Base-by-base conservation (phyloP, 495 filamentous ascomycete species). In the Penicillium angulare region DNA sequence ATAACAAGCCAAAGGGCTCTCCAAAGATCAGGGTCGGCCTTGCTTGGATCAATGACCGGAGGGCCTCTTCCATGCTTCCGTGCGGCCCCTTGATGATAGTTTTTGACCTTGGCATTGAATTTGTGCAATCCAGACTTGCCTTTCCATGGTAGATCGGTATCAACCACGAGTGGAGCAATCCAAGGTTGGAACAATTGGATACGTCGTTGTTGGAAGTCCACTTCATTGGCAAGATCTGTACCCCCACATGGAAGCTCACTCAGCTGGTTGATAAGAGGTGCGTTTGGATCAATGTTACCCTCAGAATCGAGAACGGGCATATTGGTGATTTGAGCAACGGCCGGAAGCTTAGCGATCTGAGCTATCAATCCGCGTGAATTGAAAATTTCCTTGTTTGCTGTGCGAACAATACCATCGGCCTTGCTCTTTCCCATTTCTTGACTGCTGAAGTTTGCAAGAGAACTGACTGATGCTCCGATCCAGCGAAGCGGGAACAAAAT, bases 331-430 rank as follows among this genome's bases (percentile, higher is more conserved):
- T 61, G 53, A 7, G 66, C 66, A 13, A 71, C 33, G 0, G 60
- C 61, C 35, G 66, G 60, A 17, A 62, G 32, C 34, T 55, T 59
- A 10, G 53, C 63, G 27, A 68, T 53, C 15, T 59, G 53, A 36
- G 53, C 53, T 16, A 54, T 64, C 48, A 68, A 45, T 1, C 63
- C 63, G 2, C 57, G 39, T 3, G 65, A 53, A 0, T 45, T 50
- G 22, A 68, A 71, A 3, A 72, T 47, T 9, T 67, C 58, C 16
- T 52, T 59, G 23, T 66, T 70, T 6, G 61, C 60, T 42, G 61
- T 49, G 4, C 52, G 52, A 27, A 71, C 49, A 4, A 51, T 50
- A 1, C 47, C 51, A 44, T 70, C 68, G 0, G 63, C 59, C 2
- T 61, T 50, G n/a, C 57, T 52, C 39, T 68, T 69, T 3, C 57